Evolutionary conservation across 177 flowering plant species (phyloP).

Genomic region (Vitis hybrid): DNA sequence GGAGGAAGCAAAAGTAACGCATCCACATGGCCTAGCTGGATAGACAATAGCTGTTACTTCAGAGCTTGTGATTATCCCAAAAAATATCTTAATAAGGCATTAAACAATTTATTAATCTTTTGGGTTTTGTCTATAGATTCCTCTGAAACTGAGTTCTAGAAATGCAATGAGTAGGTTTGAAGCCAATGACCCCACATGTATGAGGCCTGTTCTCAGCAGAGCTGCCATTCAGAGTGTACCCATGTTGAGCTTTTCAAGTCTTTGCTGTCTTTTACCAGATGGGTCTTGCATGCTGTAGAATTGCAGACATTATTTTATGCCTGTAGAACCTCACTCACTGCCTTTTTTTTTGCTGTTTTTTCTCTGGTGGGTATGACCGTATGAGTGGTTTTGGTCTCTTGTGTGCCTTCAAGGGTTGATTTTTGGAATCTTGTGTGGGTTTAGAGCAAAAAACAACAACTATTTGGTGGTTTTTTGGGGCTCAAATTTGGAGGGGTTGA

Average conservation of each 20-base stretch:
- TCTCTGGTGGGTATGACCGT: conserved; percentile 6
- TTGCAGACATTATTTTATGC: conserved; percentile 1
- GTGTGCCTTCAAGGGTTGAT: conserved; percentile 8
- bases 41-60: background rate
- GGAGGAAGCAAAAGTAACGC: conserved; percentile 2
- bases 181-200: conserved; percentile 28
- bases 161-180: conserved; percentile 22
- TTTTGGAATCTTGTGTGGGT: conserved; percentile 28
- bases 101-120: background rate
- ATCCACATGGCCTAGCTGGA: conserved; percentile 22
- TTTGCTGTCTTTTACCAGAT: conserved; percentile 16
- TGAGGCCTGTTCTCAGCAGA: conserved; percentile 11
- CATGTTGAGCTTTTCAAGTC: conserved; percentile 14
- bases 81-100: background rate
- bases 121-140: conserved; percentile 1
- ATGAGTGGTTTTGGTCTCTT: conserved; percentile 8
- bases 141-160: background rate
- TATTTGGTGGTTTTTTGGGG: conserved; percentile 10
- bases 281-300: conserved; percentile 13
- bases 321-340: background rate
- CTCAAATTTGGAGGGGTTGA: conserved; percentile 34
- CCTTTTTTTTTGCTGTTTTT: conserved; percentile 2
- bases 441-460: conserved; percentile 8
- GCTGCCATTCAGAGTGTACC: conserved; percentile 23
- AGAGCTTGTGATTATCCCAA: background rate